Conservation (phyloP, 306 rosid genomes). For the Betula pendula region DNA sequence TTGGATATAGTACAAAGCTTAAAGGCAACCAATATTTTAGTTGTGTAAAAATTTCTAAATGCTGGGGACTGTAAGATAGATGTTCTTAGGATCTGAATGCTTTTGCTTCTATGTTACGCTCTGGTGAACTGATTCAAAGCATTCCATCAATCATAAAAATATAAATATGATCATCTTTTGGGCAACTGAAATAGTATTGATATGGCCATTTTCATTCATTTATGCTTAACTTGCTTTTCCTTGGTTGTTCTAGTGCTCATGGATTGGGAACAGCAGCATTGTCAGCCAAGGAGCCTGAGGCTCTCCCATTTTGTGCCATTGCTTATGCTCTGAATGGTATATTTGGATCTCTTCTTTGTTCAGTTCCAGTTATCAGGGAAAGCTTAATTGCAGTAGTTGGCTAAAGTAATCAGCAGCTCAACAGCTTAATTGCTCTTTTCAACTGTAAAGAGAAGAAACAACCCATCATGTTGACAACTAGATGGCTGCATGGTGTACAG, state of each 20-base stretch:
- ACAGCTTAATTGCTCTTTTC: too few relatives aligned
- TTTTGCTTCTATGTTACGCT: neutral
- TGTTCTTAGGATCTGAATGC: neutral
- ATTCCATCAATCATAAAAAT: neutral
- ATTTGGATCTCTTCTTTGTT: slow-evolving; percentile 85
- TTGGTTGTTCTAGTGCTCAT: slow-evolving; percentile 62
- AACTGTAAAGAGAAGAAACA: neutral
- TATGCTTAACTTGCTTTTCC: slow-evolving; percentile 13
- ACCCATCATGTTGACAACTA: neutral
- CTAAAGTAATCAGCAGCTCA: slow-evolving; percentile 37
- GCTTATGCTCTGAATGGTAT: slow-evolving; percentile 91
- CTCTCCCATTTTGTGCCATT: slow-evolving; percentile 95
- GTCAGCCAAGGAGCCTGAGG: slow-evolving; percentile 96
- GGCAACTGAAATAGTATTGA: neutral
- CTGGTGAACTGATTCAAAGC: neutral
- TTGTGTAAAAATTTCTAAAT: neutral
- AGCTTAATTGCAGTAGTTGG: slow-evolving; percentile 78
- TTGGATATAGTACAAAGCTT: neutral
- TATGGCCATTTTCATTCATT: slow-evolving; percentile 9
- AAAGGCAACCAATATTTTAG: neutral
- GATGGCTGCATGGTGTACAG: slow-evolving; percentile 1
- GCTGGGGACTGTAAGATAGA: neutral
- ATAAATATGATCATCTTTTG: too few relatives aligned
- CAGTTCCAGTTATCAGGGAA: slow-evolving; percentile 72
- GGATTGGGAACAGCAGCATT: slow-evolving; percentile 97